Conservation (phyloP, 2,329 filamentous ascomycete species). For the Delphinella strobiligena region DNA sequence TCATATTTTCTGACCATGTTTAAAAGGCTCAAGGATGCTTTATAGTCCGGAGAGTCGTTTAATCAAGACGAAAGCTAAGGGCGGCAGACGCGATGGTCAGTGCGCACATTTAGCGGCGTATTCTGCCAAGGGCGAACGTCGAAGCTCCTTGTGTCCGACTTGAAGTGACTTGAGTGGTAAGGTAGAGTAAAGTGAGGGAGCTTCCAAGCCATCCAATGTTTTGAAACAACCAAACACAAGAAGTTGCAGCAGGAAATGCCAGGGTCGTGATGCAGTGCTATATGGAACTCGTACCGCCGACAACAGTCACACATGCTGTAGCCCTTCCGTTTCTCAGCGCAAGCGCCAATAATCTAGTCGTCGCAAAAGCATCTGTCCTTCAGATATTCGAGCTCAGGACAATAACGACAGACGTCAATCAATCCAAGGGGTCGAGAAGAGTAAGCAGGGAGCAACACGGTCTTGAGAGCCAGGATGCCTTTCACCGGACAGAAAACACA, state of each 20-base stretch:
- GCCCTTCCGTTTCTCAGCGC: constrained; percentile 64
- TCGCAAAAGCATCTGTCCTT: constrained; percentile 84
- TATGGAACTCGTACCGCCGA: constrained; percentile 86
- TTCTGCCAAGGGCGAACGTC: too few relatives aligned
- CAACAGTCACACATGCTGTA: constrained; percentile 83
- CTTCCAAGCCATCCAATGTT: neutral
- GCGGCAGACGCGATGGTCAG: too few relatives aligned
- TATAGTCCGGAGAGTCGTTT: too few relatives aligned
- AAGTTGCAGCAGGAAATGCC: neutral
- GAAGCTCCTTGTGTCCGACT: too few relatives aligned
- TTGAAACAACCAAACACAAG: neutral
- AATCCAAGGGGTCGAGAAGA: constrained; percentile 9
- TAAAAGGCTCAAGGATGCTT: too few relatives aligned
- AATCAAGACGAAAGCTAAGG: too few relatives aligned
- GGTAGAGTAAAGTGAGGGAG: too few relatives aligned
- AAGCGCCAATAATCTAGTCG: constrained; percentile 69
- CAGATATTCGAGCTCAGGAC: constrained; percentile 74
- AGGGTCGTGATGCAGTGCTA: constrained; percentile 74
- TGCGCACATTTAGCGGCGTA: too few relatives aligned
- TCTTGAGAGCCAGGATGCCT: constrained; percentile 2
- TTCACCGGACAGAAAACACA: constrained; percentile 23
- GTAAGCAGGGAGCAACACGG: constrained; percentile 9
- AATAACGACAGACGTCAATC: constrained; percentile 47
- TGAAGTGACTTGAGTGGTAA: too few relatives aligned
- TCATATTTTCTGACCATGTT: too few relatives aligned